Conservation (phyloP, 495 filamentous ascomycete species). For the Neurospora pannonica region DNA sequence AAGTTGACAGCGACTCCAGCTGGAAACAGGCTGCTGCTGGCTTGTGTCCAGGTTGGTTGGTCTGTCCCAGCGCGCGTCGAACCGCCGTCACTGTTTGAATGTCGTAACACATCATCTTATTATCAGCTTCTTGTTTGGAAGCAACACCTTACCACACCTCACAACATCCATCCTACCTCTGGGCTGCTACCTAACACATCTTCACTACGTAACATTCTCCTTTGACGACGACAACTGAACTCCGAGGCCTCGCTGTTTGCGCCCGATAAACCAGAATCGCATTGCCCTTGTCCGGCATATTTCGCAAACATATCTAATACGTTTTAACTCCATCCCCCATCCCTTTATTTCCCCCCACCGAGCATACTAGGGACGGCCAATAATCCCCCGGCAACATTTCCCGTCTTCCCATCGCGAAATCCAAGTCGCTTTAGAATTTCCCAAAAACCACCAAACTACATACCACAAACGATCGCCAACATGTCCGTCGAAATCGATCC, state of each 20-base stretch:
- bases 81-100: not conserved
- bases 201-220: not conserved
- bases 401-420: not conserved
- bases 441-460: not conserved
- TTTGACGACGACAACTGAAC: not conserved
- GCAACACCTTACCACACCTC: not conserved
- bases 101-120: not conserved
- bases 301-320: not conserved
- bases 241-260: not conserved
- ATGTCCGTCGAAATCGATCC: constrained; percentile 96
- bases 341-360: not conserved
- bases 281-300: not conserved
- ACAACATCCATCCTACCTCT: not conserved
- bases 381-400: not conserved
- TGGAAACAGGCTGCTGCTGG: not conserved
- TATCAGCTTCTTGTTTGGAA: not conserved
- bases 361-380: not conserved
- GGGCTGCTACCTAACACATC: not conserved
- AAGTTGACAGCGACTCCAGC: not conserved
- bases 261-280: not conserved
- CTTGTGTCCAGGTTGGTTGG: not conserved
- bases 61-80: not conserved
- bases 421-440: not conserved
- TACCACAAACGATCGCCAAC: constrained; percentile 18
- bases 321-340: not conserved